phyloP scores from a whole-genome alignment of 805 yeast genomes.

The Barnettozyma siamensis region DNA sequence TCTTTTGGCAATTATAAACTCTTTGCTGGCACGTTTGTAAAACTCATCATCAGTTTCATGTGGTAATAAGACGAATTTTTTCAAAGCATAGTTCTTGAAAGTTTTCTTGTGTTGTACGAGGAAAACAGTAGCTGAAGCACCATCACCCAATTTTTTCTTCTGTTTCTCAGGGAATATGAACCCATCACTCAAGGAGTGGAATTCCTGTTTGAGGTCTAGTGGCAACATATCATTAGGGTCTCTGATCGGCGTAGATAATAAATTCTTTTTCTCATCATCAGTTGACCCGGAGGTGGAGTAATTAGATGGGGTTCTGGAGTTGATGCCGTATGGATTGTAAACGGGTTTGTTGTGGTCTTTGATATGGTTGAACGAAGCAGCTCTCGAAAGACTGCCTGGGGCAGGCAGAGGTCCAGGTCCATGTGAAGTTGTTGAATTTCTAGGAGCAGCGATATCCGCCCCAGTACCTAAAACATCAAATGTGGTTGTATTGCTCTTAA shows the following conservation, averaged over 20 bases:
- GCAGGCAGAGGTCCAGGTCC: conserved; percentile 7
- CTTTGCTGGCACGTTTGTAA: conserved; percentile 58
- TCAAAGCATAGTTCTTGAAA: conserved; percentile 53
- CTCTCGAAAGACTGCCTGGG: conserved; percentile 7
- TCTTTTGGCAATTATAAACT: conserved; percentile 54
- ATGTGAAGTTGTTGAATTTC: conserved; percentile 10
- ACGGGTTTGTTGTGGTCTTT: conserved; percentile 4
- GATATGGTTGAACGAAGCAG: conserved; percentile 7
- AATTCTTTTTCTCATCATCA: conserved; percentile 38
- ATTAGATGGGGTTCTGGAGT: conserved; percentile 29
- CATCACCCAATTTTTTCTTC: conserved; percentile 53
- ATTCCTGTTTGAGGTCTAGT: conserved; percentile 40
- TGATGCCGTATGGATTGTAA: conserved; percentile 63
- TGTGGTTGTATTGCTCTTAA: conserved; percentile 1
- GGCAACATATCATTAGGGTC: conserved; percentile 66
- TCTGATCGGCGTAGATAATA: conserved; percentile 55
- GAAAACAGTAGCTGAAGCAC: conserved; percentile 67
- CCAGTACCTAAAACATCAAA: conserved; percentile 19
- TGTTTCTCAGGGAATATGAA: conserved; percentile 40
- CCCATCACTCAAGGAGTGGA: conserved; percentile 46
- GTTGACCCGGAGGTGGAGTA: conserved; percentile 14
- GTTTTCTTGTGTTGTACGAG: conserved; percentile 34
- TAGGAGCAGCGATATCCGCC: conserved; percentile 23
- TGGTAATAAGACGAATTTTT: conserved; percentile 52
- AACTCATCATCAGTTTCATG: conserved; percentile 61